phyloP scores from a whole-genome alignment of 495 filamentous ascomycete genomes.

The Penicillium alfredii region DNA sequence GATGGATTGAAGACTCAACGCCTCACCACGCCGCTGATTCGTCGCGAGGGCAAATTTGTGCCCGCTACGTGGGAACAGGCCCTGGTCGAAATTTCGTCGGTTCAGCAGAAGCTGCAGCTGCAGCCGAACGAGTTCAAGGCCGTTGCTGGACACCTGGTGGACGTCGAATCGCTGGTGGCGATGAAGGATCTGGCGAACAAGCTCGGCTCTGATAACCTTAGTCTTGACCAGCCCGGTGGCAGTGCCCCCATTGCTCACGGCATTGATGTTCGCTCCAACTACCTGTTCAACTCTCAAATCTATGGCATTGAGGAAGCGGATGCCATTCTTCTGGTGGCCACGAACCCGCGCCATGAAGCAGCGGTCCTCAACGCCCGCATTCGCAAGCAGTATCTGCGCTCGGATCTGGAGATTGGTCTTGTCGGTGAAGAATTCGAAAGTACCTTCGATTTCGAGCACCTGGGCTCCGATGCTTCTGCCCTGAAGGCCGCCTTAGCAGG shows the following conservation, averaged over 20 bases:
- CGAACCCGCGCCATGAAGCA: conserved; percentile 90
- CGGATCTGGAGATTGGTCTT: conserved; percentile 86
- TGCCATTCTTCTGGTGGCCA: conserved; percentile 84
- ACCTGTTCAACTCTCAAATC: conserved; percentile 92
- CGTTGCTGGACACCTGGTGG: conserved; percentile 82
- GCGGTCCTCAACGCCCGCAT: conserved; percentile 94
- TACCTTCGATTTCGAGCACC: conserved; percentile 87
- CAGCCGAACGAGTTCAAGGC: conserved; percentile 93
- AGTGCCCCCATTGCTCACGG: conserved; percentile 83
- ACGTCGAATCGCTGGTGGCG: conserved; percentile 87
- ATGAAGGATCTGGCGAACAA: conserved; percentile 96
- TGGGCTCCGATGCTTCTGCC: conserved; percentile 68
- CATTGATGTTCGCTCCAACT: conserved; percentile 89
- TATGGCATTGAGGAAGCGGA: conserved; percentile 90
- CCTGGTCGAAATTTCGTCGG: conserved; percentile 73
- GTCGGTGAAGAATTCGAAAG: conserved; percentile 87
- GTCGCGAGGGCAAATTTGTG: conserved; percentile 79
- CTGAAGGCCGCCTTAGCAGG: conserved; percentile 83
- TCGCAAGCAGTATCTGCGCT: conserved; percentile 93
- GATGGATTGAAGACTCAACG: conserved; percentile 95
- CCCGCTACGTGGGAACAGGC: conserved; percentile 93
- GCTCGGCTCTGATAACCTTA: conserved; percentile 91
- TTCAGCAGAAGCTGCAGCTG: conserved; percentile 66
- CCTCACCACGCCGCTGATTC: conserved; percentile 84
- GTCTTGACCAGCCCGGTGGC: conserved; percentile 83